Percentiles rank a stretch among this genome's conserved stretches.
phyloP scores from a whole-genome alignment of 208 protist genomes.

The Leishmania mexicana region DNA sequence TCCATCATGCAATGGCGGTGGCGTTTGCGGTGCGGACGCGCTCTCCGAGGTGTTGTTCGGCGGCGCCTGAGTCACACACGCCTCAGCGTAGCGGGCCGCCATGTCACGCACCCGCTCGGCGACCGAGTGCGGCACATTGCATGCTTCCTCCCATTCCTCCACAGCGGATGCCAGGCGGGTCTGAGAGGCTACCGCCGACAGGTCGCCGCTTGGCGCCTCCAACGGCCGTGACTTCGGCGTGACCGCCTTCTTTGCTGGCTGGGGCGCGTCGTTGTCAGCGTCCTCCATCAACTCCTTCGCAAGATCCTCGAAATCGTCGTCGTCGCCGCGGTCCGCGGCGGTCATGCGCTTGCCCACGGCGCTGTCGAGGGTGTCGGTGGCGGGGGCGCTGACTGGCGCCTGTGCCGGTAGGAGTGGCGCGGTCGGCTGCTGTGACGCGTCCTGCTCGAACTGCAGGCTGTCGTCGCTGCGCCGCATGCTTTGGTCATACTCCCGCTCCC shows the following conservation, averaged over 20 bases:
- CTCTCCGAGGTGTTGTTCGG: neutral
- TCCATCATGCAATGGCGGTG: neutral
- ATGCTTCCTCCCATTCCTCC: conserved; percentile 13
- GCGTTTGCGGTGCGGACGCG: neutral
- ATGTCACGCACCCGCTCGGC: conserved; percentile 9
- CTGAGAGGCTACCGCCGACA: neutral
- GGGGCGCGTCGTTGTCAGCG: neutral
- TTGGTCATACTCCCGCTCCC: conserved; percentile 33
- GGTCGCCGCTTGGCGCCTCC: neutral
- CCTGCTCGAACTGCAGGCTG: conserved; percentile 16
- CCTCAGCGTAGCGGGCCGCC: conserved; percentile 8
- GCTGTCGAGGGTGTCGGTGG: neutral
- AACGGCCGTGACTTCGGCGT: neutral
- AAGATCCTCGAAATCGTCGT: conserved; percentile 17
- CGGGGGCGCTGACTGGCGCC: conserved; percentile 1
- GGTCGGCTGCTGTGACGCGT: neutral
- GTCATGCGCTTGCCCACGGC: neutral
- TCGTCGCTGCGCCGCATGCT: conserved; percentile 18
- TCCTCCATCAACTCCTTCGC: conserved; percentile 25
- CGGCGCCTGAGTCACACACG: neutral
- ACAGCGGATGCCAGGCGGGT: conserved; percentile 2
- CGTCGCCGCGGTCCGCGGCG: neutral
- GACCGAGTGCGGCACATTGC: conserved; percentile 10
- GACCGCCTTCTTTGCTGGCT: neutral
- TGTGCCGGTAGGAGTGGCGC: conserved; percentile 6